Base-by-base conservation (phyloP, 176 grass and related monocot species). In the Aegilops tauschii region DNA sequence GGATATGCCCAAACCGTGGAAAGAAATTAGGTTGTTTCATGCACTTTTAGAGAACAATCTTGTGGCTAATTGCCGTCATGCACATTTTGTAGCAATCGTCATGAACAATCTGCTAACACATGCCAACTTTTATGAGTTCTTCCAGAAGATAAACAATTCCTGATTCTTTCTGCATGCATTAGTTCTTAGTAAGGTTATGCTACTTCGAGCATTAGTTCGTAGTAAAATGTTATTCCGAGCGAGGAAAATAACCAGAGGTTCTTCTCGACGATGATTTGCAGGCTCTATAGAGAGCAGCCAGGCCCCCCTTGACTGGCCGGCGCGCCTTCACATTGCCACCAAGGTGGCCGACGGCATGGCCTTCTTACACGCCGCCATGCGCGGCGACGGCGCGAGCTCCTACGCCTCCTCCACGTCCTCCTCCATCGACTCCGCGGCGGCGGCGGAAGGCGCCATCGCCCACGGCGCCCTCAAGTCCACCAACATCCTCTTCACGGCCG, bases 401-500 rank as follows among this genome's bases (percentile, higher is more conserved):
- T 83, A 61, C 36, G n/a, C 47, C 14, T 82, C 58, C 7, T 80
- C 77, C 58, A 42, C 89, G 3, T 76, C 73, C 45, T 76, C 73
- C 36, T 72, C 79, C 6, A 72, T 34, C 2, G 85, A 18, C 29
- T 37, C 61, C 2, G 37, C 30, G 4, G 20, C 65, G 0, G 39
- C 78, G 2, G 75, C 2, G 12, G 65, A 76, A 8, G 81, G 37
- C 11, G 62, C 85, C 16, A 83, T 95, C 54, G 85, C 79, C n/a
- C 93, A 92, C 63, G 93, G 90, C 27, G 90, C 67, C 86, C 83
- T 95, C 83, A 90, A 95, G 87, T 75, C 88, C 42, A 84, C 93
- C n/a, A 95, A 90, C 88, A 78, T 95, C 30, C 79, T 95, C 73
- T 86, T 95, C 79, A 92, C 80, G 12, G 29, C 28, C 75, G 13